These are phyloP conservation scores for Yamadazyma sp. DNA, from an alignment of 805 yeast species.

Conservation along the genomic window DNA sequence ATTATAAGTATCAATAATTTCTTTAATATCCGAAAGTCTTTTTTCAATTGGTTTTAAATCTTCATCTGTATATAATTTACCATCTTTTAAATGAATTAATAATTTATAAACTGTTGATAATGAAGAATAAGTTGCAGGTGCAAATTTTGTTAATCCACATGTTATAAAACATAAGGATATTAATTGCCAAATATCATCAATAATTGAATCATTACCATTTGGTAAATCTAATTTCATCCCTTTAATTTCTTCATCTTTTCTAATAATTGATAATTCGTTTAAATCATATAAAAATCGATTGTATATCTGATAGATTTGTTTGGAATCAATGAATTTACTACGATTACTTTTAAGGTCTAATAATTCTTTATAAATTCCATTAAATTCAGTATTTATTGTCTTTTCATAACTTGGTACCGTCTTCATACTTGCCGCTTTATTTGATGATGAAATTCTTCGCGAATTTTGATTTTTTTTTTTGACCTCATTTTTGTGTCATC, in stretches of 20 bases:
- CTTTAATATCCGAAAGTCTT: conserved; percentile 67
- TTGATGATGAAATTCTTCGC: no score
- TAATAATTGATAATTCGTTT: conserved; percentile 49
- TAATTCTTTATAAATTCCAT: conserved; percentile 23
- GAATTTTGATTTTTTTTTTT: no score
- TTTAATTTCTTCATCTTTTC: conserved; percentile 46
- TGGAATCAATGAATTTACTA: conserved; percentile 60
- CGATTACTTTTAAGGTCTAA: conserved; percentile 57
- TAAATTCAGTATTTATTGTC: conserved; percentile 26
- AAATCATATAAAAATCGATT: conserved; percentile 53
- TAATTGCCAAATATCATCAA: conserved; percentile 89
- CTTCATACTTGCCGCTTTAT: conserved; percentile 11
- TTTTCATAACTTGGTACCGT: conserved; percentile 37
- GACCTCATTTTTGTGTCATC: no score
- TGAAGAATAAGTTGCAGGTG: conserved; percentile 93
- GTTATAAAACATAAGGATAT: conserved; percentile 84
- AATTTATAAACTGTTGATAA: conserved; percentile 81
- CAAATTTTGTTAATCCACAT: conserved; percentile 84
- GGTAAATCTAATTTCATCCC: conserved; percentile 38
- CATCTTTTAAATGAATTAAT: conserved; percentile 76
- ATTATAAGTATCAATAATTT: conserved; percentile 49
- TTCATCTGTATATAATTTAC: conserved; percentile 76
- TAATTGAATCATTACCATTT: conserved; percentile 62
- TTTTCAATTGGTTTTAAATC: conserved; percentile 77
- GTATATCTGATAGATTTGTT: conserved; percentile 61